Percentiles rank a stretch among this genome's conserved stretches.
Evolutionary conservation across 176 grass and related monocot species (phyloP).

Genomic region (Rhipidocladum racemiflorum): DNA sequence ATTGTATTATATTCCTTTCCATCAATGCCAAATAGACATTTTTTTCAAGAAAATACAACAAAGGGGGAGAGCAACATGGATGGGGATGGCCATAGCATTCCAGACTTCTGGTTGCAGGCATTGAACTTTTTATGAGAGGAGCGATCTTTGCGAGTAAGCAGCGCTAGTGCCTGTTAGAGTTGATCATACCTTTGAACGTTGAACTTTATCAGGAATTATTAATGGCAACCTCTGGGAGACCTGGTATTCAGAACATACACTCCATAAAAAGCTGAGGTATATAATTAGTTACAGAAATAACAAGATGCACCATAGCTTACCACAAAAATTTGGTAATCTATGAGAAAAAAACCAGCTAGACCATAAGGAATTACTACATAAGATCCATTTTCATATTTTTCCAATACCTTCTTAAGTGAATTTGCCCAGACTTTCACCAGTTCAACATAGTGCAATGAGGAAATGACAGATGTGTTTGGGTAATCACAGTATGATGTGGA

Average conservation of each 20-base stretch:
- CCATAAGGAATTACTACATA: background rate
- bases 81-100: background rate
- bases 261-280: slow-evolving; percentile 23
- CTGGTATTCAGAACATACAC: slow-evolving; percentile 43
- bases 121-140: slow-evolving; percentile 19
- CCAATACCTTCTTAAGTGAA: background rate
- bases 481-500: background rate
- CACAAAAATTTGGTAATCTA: slow-evolving; percentile 23
- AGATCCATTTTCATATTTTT: slow-evolving; percentile 11
- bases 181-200: slow-evolving; percentile 84
- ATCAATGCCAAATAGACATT: background rate
- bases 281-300: slow-evolving; percentile 24
- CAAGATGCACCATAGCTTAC: background rate
- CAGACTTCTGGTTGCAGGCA: background rate
- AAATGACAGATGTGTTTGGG: background rate
- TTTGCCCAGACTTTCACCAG: background rate
- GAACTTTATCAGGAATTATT: slow-evolving; percentile 84
- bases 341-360: background rate
- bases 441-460: background rate
- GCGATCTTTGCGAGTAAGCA: background rate
- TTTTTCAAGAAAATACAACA: background rate
- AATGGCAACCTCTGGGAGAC: slow-evolving; percentile 81
- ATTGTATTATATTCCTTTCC: background rate
- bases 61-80: background rate
- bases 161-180: slow-evolving; percentile 26